phyloP scores from a whole-genome alignment of 2,329 filamentous ascomycete species.

The Talaromyces amestolkiae region DNA sequence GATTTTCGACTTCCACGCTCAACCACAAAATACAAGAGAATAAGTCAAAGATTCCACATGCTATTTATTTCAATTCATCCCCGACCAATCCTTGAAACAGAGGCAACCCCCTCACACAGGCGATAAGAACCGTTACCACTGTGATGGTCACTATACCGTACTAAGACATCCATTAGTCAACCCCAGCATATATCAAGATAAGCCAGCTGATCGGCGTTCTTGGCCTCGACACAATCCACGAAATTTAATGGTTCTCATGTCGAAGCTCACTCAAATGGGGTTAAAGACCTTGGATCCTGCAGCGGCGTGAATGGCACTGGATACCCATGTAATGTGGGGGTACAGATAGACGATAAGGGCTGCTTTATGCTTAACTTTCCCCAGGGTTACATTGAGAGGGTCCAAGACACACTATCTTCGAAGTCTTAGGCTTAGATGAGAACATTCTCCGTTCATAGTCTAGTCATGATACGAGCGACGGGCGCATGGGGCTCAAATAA shows the following conservation, averaged over 20 bases:
- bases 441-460: neutral
- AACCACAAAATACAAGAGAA: neutral
- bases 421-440: neutral
- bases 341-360: neutral
- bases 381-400: neutral
- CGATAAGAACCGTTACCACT: neutral
- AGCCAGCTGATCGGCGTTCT: constrained; percentile 7
- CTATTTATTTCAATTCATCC: neutral
- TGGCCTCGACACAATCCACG: neutral
- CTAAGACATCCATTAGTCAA: neutral
- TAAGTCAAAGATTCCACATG: neutral
- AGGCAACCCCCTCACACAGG: neutral
- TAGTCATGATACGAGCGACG: neutral
- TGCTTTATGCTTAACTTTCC: constrained; percentile 1
- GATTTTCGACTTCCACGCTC: neutral
- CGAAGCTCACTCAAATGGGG: neutral
- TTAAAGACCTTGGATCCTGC: neutral
- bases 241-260: neutral
- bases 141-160: neutral
- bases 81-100: neutral
- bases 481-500: neutral
- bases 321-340: constrained; percentile 5
- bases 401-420: neutral
- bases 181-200: constrained; percentile 4
- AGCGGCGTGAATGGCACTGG: neutral